Conservation (phyloP, 306 rosid species). For the Castanospermum australe region DNA sequence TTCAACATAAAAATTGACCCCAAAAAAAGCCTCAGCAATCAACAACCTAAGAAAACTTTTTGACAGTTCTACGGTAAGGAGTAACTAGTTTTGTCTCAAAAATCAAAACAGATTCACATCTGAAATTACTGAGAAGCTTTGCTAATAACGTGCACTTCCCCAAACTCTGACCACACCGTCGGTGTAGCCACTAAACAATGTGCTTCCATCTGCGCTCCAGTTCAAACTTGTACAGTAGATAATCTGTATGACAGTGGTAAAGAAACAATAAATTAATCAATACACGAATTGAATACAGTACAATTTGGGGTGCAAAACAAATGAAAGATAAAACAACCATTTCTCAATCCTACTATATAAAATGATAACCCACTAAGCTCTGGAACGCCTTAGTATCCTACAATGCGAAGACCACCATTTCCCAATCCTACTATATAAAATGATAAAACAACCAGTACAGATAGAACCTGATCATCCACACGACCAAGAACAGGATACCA, state of each 20-base stretch:
- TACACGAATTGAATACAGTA: neutral
- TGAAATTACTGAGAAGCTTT: conserved; percentile 6
- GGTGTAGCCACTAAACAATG: conserved; percentile 91
- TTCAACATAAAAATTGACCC: conserved; percentile 37
- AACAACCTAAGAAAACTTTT: conserved; percentile 39
- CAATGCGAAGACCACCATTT: neutral
- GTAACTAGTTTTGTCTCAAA: conserved; percentile 46
- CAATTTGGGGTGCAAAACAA: neutral
- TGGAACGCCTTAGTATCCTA: neutral
- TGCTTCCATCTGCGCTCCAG: conserved; percentile 98
- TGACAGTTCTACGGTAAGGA: conserved; percentile 34
- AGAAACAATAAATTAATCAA: neutral
- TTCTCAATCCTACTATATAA: neutral
- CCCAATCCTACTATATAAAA: neutral
- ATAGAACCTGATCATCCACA: neutral
- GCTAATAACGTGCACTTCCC: conserved; percentile 79
- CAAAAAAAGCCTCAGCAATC: conserved; percentile 26
- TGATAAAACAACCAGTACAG: neutral
- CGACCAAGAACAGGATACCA: neutral
- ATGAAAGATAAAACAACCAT: neutral
- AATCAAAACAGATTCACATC: conserved; percentile 20
- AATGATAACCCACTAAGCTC: neutral
- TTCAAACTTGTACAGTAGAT: conserved; percentile 88
- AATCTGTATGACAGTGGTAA: conserved; percentile 38
- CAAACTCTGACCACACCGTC: conserved; percentile 96